Evolutionary conservation across 805 yeast species (phyloP).

Genomic region (Cyberlindnera euphorbiae): DNA sequence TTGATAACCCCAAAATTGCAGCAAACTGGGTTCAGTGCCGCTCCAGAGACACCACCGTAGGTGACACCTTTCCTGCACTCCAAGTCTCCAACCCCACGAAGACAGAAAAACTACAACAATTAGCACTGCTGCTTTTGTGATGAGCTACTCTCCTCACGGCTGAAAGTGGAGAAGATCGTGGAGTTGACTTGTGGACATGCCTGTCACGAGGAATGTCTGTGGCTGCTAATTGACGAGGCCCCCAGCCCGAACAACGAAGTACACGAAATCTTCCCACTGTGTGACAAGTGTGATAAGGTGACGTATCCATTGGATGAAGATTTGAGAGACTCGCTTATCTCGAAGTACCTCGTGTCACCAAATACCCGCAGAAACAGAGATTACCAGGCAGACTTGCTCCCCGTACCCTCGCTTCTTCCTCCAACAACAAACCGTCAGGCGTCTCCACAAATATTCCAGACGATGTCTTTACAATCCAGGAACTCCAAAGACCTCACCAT

Average conservation of each 20-base stretch:
- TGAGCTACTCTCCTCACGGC: constrained; percentile 34
- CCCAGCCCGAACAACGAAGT: constrained; percentile 5
- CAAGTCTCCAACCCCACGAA: constrained; percentile 12
- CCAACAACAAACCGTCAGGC: too few species aligned
- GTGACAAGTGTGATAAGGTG: constrained; percentile 18
- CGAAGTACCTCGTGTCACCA: constrained; percentile 16
- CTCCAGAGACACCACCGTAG: constrained; percentile 12
- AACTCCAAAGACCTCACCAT: constrained; percentile 26
- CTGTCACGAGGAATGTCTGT: constrained; percentile 43
- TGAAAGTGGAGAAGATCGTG: constrained; percentile 33
- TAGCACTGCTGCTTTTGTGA: constrained; percentile 39
- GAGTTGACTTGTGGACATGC: constrained; percentile 40
- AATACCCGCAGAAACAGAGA: not conserved
- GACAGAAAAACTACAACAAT: constrained; percentile 17
- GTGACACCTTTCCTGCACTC: constrained; percentile 20
- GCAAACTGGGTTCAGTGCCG: too few species aligned
- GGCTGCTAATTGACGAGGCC: constrained; percentile 18
- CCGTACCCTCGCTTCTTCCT: too few species aligned
- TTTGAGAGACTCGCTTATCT: constrained; percentile 16
- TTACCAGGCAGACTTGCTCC: too few species aligned
- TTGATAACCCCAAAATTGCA: too few species aligned
- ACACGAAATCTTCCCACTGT: constrained; percentile 21
- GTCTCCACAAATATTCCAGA: constrained; percentile 11
- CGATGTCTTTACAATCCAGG: constrained; percentile 18
- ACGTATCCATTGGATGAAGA: constrained; percentile 23